Conservation (phyloP, 371 early-diverging fungal genomes). For the Entomophthora muscae region DNA sequence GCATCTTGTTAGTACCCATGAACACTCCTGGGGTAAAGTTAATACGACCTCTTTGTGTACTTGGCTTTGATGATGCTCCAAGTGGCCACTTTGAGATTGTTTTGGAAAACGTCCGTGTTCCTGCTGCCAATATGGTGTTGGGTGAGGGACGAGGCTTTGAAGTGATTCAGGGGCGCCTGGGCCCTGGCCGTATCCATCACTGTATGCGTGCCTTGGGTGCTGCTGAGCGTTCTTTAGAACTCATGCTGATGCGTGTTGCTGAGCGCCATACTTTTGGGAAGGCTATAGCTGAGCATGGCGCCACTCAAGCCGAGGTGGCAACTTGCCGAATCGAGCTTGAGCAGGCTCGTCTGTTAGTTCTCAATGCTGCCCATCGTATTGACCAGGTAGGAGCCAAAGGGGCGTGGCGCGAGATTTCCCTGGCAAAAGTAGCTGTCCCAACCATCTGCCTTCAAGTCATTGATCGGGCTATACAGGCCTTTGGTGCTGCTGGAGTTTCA, state of each 20-base stretch:
- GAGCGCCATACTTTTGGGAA: slow-evolving; percentile 78
- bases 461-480: slow-evolving; percentile 80
- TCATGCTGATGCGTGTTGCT: slow-evolving; percentile 71
- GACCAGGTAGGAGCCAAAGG: slow-evolving; percentile 72
- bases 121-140: slow-evolving; percentile 65
- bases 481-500: slow-evolving; percentile 79
- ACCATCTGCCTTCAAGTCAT: slow-evolving; percentile 47
- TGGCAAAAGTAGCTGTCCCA: slow-evolving; percentile 84
- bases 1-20: slow-evolving; percentile 76
- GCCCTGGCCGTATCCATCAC: slow-evolving; percentile 34
- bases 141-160: slow-evolving; percentile 96
- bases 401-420: slow-evolving; percentile 80
- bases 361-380: slow-evolving; percentile 77
- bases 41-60: slow-evolving; percentile 69
- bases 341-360: slow-evolving; percentile 69
- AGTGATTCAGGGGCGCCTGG: slow-evolving; percentile 87
- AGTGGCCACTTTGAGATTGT: slow-evolving; percentile 86
- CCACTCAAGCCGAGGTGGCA: slow-evolving; percentile 61
- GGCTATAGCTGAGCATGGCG: slow-evolving; percentile 59
- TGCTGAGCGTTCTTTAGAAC: slow-evolving; percentile 80
- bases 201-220: slow-evolving; percentile 90
- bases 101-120: slow-evolving; percentile 80
- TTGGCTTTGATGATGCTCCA: slow-evolving; percentile 92
- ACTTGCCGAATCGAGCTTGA: slow-evolving; percentile 79
- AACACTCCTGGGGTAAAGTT: slow-evolving; percentile 72